Base-by-base conservation (phyloP, 2,329 filamentous ascomycete species). In the Pyrenophora graminea region DNA sequence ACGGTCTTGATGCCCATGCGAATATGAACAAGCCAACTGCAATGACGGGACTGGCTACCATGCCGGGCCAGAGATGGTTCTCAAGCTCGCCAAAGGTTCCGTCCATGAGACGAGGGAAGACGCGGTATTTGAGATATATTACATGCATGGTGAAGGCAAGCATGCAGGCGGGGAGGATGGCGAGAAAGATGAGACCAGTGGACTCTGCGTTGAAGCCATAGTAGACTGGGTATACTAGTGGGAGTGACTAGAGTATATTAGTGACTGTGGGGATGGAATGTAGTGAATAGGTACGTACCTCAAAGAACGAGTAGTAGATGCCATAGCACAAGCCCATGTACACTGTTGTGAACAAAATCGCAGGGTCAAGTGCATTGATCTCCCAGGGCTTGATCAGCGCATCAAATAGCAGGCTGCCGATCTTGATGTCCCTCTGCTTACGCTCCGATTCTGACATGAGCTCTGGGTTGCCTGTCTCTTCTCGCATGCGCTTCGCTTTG, bases 241-340 rank as follows among this genome's bases (percentile, higher is more conserved):
- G 81, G 50, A 71, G 68, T 1, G 85, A 68, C 59, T 64, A 39
- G 1, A 5, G 30, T 1, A 9, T 15, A 32, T 51, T 21, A 41
- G 39, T 51, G 23, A 44, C n/a, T 4, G 19, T 32, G 5, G 4
- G 34, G 31, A n/a, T 12, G 2, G 13, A 12, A 12, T 39, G 21
- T 19, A 6, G 12, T 30, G 27, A 19, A 2, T 5, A 18, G 6
- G n/a, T 36, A 27, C 55, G 50, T 51, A 61, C 85, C 51, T 88
- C 79, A 74, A 89, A 89, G 77, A 89, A 89, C 80, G 88, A 87
- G 78, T 89, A 89, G 38, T 88, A 78, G 2, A 88, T 77, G 5
- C 86, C 86, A 70, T 89, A 90, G 15, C 91, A 80, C 1, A 93
- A 85, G 1, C 85, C 88, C 87, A 93, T 93, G 78, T 95, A 96